Percentiles rank a stretch among this genome's conserved stretches.
phyloP scores from a whole-genome alignment of 768 basidiomycete genomes.

The Cystobasidium tubakii region DNA sequence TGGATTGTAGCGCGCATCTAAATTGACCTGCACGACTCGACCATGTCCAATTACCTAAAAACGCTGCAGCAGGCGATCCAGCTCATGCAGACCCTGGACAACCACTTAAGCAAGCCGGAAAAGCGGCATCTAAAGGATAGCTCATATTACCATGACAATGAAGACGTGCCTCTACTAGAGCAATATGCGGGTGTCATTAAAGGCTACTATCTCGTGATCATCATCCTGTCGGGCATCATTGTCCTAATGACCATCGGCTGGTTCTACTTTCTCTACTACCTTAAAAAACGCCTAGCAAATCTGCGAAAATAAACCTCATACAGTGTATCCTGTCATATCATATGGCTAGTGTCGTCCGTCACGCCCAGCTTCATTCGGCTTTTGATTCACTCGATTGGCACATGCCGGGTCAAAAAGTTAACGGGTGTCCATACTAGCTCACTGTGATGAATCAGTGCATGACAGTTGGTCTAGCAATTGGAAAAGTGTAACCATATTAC shows the following conservation, averaged over 20 bases:
- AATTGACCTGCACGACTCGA: not conserved
- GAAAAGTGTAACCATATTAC: too few relatives aligned
- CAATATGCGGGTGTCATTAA: constrained; percentile 19
- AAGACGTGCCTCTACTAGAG: constrained; percentile 18
- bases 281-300: not conserved
- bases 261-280: constrained; percentile 26
- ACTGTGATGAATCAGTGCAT: too few relatives aligned
- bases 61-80: not conserved
- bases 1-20: not conserved
- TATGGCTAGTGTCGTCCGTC: not conserved
- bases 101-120: not conserved
- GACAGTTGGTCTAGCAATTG: too few relatives aligned
- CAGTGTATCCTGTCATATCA: not conserved
- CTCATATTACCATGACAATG: not conserved
- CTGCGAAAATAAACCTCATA: not conserved
- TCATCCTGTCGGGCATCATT: constrained; percentile 5
- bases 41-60: not conserved
- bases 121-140: not conserved
- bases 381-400: too few relatives aligned
- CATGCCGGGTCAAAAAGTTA: too few relatives aligned
- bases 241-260: constrained; percentile 20
- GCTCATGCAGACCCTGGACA: not conserved
- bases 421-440: too few relatives aligned
- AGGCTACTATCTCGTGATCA: constrained; percentile 25
- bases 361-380: too few relatives aligned